Base-by-base conservation (phyloP, 345 rosid genomes). In the Schrenkiella parvula region DNA sequence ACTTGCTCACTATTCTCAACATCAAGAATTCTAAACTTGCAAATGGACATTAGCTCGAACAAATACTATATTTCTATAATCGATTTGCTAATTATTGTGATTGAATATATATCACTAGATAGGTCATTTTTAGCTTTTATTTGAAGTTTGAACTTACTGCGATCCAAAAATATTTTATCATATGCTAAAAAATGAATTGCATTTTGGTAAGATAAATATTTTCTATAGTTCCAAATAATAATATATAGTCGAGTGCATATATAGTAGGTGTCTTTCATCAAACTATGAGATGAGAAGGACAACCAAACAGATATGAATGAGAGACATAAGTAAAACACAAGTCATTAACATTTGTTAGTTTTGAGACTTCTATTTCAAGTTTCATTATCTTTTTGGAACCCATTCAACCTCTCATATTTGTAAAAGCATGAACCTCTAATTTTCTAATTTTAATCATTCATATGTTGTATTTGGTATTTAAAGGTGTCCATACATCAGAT, bases 311-410 rank as follows among this genome's bases (percentile, higher is more conserved):
- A 74, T 28, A 37, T 21, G 53, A 74, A 59, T 39, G 52, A 38
- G 19, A 59, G 37, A 39, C 66, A 58, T 28, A 66, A 67, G 73
- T 74, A 59, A 74, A 31, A 39, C 18, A 67, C 68, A 67, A 67
- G 73, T 60, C 66, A 72, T 21, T 64, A 54, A 29, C 34, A 39
- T 50, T 38, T 57, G 51, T 50, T 58, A 57, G 39, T 51, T 67
- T 39, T 17, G 29, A 67, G 17, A 65, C 71, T 73, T 66, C 37
- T 14, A 47, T 73, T 50, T 47, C 66, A 73, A 66, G 72, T 66
- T 66, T 73, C 35, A 9, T 65, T 26, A 14, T 26, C 7, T 66
- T 4, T 65, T 46, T 26, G 26, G 17, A 37, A 19, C 18, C 76
- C 64, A 64, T 32, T 53, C 14, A 64, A 55, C 29, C 28, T 9